Base-by-base conservation (phyloP, 768 basidiomycete genomes). In the Cystobasidium tubakii region DNA sequence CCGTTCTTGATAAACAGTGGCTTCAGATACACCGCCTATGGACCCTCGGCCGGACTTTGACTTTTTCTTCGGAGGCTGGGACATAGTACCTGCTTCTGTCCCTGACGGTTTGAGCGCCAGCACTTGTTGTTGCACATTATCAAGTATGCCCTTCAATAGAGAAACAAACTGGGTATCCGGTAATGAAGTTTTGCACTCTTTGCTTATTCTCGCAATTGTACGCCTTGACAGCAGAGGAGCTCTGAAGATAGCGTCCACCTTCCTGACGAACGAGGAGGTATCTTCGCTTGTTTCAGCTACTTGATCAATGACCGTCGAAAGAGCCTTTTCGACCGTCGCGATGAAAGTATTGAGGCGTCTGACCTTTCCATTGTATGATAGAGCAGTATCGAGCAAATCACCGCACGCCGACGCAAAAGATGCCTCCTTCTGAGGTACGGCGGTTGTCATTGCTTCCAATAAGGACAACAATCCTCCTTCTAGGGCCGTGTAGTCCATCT, bases 291-390 rank as follows among this genome's bases (percentile, higher is more conserved):
- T 62, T 2, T 6, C 60, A 7, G 60, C 60, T 62, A 15, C 12
- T n/a, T 12, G 10, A 23, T 62, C n/a, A n/a, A 62, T 62, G 36
- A 39, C 17, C 4, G 60, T 4, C 4, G 36, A 19, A 4, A 39
- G 19, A 9, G 31, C 9, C 4, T 13, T 27, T 4, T 33, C 25
- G 19, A 10, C 17, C 15, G 7, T 42, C 9, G 4, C 33, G 19
- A 43, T 44, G 64, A 43, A 13, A 13, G 15, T 13, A 21, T 46
- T 25, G 15, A 71, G 69, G 27, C 60, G 69, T 27, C 69, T 46
- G 27, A 36, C 53, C 36, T 71, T 71, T n/a, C 69, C 69, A 9
- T 71, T 55, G 39, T 71, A 44, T 13, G 53, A 31, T 2, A 71
- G 4, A 29, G 69, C 69, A 17, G 23, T n/a, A 21, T 34, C 33